Evolutionary conservation across 1,284 basidiomycete genomes (phyloP), one percentile per base, ranked within the genome.

Genomic region (Chondrostereum purpureum): DNA sequence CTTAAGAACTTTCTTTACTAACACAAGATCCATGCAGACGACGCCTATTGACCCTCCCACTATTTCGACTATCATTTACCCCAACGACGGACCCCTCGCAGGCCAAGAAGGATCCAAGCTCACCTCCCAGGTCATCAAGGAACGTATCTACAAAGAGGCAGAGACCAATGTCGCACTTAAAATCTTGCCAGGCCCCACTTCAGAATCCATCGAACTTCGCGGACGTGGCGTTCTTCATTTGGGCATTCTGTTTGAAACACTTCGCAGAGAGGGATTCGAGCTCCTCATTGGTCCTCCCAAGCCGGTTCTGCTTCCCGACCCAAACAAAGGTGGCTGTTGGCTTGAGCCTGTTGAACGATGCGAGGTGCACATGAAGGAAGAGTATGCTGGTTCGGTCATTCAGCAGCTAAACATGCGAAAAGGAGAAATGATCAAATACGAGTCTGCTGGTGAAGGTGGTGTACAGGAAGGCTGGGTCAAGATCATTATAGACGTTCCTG

Each of bases 11-110:
- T 38, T 5, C 45, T 20, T 6, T n/a, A n/a, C 16, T 16, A 2
- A 12, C 22, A 24, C 2, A 3, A 13, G 31, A 20, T 1, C 2
- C 19, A 21, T 37, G 13, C 45, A 68, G 67, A 67, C 69, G 4
- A 71, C 70, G 1, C 71, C 71, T 22, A 73, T 73, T 27, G 70
- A 72, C 53, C 70, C 71, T 2, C 69, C 71, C 0, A 72, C 71
- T 6, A 72, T 73, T 46, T 70, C 68, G n/a, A 64, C 70, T 48
- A 62, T 68, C 44, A 57, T 73, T 3, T 63, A 70, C 48, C 64
- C 71, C 36, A 73, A 72, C 48, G 69, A 72, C 47, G 67, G 67
- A 3, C 69, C 71, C 1, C 59, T 72, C 27, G 69, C 62, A 8
- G 69, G 69, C 12, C 58, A 58, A 22, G 69, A 71, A 49, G 70